Evolutionary conservation across 305 asterid genomes (phyloP), one percentile per base, ranked within the genome.

Genomic region (Rubia tinctorum): DNA sequence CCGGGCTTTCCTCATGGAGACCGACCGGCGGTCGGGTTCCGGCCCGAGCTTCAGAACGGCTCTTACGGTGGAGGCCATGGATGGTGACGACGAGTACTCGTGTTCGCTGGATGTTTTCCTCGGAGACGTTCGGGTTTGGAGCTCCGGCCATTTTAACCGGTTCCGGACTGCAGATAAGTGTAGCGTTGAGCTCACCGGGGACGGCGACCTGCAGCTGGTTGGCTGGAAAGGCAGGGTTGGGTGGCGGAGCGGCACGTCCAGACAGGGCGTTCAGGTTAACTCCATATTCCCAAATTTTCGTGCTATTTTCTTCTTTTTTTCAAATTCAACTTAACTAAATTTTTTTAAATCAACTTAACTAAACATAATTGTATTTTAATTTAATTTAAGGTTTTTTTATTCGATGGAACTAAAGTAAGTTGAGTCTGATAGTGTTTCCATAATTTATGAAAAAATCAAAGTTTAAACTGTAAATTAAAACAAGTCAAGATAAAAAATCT

Each of bases 221-320:
- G 91, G 86, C 15, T 69, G 73, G 72, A 76, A 77, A 2, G 89
- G 78, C 7, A 67, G 75, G 43, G 70, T 92, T 66, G 98, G 97
- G 43, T 92, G 97, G 98, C 80, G 87, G 77, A 85, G 85, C 82
- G 98, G 98, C 20, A 92, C 98, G 72, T 82, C 93, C 1, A 84
- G 84, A 13, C 97, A 92, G 78, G 95, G 93, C 15, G 97, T 90
- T 68, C 71, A 86, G 97, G 97, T 91, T 82, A 85, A 67, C 65
- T 30, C 7, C 5, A 20, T 8, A 9, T 20, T 22, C n/a, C n/a
- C n/a, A n/a, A n/a, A n/a, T n/a, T n/a, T n/a, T n/a, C n/a, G n/a
- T n/a, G n/a, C n/a, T n/a, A n/a, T n/a, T n/a, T n/a, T n/a, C n/a
- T n/a, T n/a, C n/a, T n/a, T n/a, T n/a, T n/a, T n/a, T n/a, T n/a